Conservation (phyloP, 441 rosid species). For the Aquilaria agallochum region DNA sequence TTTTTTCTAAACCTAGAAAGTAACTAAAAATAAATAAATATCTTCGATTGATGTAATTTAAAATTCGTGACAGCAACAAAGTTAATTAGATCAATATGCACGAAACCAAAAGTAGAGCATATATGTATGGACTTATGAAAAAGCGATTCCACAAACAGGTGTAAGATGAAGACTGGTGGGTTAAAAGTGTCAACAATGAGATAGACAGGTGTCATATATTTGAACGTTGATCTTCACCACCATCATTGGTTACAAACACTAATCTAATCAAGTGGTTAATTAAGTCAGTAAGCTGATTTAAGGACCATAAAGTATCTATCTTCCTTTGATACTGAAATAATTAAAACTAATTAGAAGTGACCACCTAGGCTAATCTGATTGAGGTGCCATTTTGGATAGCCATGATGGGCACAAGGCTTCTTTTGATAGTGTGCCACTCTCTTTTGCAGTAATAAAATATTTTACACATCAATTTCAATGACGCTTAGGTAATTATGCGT, state of each 20-base stretch:
- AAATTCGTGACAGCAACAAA: no score
- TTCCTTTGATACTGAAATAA: no score
- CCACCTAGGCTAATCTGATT: conserved; percentile 3
- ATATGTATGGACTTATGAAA: no score
- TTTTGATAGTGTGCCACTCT: conserved; percentile 1
- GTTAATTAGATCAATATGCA: no score
- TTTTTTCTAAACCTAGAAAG: no score
- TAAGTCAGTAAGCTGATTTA: not conserved
- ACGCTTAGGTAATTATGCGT: no score
- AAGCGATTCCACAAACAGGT: no score
- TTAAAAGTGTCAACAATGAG: not conserved
- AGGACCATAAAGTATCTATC: no score
- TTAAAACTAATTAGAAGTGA: not conserved
- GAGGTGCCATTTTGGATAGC: conserved; percentile 17
- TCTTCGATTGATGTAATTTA: no score
- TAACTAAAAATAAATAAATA: no score
- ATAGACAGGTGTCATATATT: conserved; percentile 6
- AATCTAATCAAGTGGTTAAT: conserved; percentile 12
- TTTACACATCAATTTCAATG: conserved; percentile 4
- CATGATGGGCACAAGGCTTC: conserved; percentile 16
- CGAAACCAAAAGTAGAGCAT: no score
- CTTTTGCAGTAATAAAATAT: not conserved
- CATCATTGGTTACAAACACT: conserved; percentile 3
- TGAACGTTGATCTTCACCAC: conserved; percentile 2
- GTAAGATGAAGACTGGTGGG: not conserved